Evolutionary conservation across 768 basidiomycete genomes (phyloP), one percentile per base, ranked within the genome.

Genomic region (Pisolithus marmoratus): DNA sequence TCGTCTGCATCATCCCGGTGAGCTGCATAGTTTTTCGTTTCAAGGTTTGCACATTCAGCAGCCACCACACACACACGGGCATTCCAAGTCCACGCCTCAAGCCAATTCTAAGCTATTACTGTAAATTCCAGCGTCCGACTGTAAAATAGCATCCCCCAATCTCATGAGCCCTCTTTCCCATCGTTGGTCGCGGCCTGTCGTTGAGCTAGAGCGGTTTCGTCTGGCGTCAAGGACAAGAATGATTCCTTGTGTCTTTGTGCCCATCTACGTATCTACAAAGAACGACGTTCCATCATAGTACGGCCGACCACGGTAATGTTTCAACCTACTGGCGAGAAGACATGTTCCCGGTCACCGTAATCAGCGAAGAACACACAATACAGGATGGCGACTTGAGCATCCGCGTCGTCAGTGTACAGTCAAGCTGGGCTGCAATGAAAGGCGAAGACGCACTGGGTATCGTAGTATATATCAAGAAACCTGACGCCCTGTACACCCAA

Each of bases 11-110:
- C 69, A 72, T 76, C 76, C 78, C 78, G 77, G 41, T 63, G 71
- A 76, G 70, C 82, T 84, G 79, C 81, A 84, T 79, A 84, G 83
- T 84, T 84, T 80, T 78, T 76, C 72, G 61, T 60, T 74, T 80
- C 81, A 83, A 83, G 70, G 80, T 84, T 84, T 62, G 59, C 71
- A 71, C 29, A 29, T 26, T 27, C 34, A 34, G 34, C 43, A 26
- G 43, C 24, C 43, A 29, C 24, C 43, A 29, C 23, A 27, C 43
- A 14, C 31, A 34, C 43, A 43, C 42, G 31, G 23, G 17, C 38
- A 40, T 19, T 8, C 8, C 20, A 42, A 22, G 8, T 42, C 11
- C 41, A 42, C 2, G 6, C 4, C 41, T 22, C 20, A 15, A 42
- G 20, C 34, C 5, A 34, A 34, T 14, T 34, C 34, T 34, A 34